Evolutionary conservation across 225 moss, liverwort and hornwort genomes (phyloP).

Genomic region (Takakia lepidozioides): DNA sequence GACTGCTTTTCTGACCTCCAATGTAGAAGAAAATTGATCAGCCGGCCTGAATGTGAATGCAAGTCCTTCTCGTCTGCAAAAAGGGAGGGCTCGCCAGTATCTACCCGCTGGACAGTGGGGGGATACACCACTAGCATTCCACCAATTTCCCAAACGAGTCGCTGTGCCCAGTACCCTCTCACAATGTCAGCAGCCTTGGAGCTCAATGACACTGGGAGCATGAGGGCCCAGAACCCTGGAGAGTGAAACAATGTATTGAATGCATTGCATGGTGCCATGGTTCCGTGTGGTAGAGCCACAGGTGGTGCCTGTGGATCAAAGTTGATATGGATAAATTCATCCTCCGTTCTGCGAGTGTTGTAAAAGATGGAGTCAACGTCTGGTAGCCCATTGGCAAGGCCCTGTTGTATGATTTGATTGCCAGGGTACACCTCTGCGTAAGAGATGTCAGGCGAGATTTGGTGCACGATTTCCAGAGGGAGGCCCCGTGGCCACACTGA

Average conservation of each 20-base stretch:
- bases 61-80: conserved; percentile 82
- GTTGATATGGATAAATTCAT: conserved; percentile 44
- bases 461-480: conserved; percentile 63
- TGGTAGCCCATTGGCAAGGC: conserved; percentile 86
- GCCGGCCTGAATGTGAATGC: conserved; percentile 44
- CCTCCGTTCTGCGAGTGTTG: conserved; percentile 63
- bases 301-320: conserved; percentile 73
- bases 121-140: conserved; percentile 72
- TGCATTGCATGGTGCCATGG: conserved; percentile 75
- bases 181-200: conserved; percentile 74
- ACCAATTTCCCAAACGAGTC: conserved; percentile 84
- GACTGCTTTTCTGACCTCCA: conserved; percentile 68
- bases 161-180: conserved; percentile 88
- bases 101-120: conserved; percentile 45
- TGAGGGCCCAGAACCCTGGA: conserved; percentile 68
- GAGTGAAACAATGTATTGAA: conserved; percentile 84
- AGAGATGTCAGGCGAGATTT: conserved; percentile 66
- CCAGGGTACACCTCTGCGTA: conserved; percentile 73
- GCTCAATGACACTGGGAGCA: conserved; percentile 80
- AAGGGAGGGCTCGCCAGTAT: conserved; percentile 27
- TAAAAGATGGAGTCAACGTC: conserved; percentile 97
- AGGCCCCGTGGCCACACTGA: conserved; percentile 89
- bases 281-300: conserved; percentile 71
- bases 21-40: conserved; percentile 46
- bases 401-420: conserved; percentile 79